Evolutionary conservation across 768 basidiomycete genomes (phyloP), one percentile per base, ranked within the genome.

Genomic region (Tylopilus subfusipes): DNA sequence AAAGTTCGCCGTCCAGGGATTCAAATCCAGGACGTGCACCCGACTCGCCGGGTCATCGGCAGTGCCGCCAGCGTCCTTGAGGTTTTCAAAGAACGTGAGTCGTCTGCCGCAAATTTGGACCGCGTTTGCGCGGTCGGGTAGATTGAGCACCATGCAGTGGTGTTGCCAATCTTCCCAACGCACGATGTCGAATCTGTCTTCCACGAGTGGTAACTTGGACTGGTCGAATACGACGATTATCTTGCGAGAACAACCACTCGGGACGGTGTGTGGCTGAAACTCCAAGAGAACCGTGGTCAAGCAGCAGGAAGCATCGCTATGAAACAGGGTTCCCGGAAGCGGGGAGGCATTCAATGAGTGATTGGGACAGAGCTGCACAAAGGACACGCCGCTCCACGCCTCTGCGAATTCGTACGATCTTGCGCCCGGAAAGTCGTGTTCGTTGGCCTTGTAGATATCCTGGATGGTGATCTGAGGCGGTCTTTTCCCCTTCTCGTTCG

Each of bases 121-220:
- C 31, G 61, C 60, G 24, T 72, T 56, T 4, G 69, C 69, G 42
- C 43, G 58, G 54, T 72, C 68, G 11, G 69, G 69, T 7, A 71
- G 57, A 40, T 72, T 72, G 22, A 71, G 61, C 45, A 71, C 63
- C 60, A 69, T 67, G 27, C 69, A 71, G 16, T 60, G 54, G 44
- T 69, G 76, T 48, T 76, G 76, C 83, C 82, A 85, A 38, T 78
- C 75, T 55, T 71, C 73, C 83, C 83, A 85, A 12, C 78, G 73
- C 30, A 84, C 75, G 34, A 63, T 61, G 46, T 74, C 75, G 54
- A 81, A 78, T 40, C 67, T 73, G 25, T 77, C 73, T 34, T 73
- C 71, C 50, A 72, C 72, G 16, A 73, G 74, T 48, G 62, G 59
- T 65, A 84, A 77, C 61, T 80, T 78, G 36, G 76, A 73, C 60